A percentile compares a stretch with the other conserved stretches of the same genome.
Conservation (phyloP, 108 stramenopile species). For the Pseudonitzschia multiseries region DNA sequence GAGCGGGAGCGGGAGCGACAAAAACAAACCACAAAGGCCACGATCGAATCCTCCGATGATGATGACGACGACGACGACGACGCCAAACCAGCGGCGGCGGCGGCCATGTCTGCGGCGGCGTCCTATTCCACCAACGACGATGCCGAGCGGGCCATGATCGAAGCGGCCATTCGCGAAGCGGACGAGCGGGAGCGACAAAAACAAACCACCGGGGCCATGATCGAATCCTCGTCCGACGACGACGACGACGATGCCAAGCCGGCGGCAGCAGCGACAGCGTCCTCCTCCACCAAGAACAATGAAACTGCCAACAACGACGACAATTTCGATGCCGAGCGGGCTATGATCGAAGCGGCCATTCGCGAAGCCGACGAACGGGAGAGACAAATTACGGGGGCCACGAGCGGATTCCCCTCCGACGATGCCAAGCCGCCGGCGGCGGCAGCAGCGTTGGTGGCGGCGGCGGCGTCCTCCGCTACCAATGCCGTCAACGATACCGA, state of each 20-base stretch:
- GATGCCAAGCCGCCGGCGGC: too few species aligned
- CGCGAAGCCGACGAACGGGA: slow-evolving; percentile 30
- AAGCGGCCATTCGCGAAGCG: slow-evolving; percentile 47
- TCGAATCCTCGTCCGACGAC: too few species aligned
- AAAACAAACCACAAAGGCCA: neutral
- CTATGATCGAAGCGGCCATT: slow-evolving; percentile 18
- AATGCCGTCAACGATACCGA: too few species aligned
- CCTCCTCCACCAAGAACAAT: too few species aligned
- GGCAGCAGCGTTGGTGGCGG: too few species aligned
- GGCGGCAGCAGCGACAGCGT: too few species aligned
- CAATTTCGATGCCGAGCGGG: too few species aligned
- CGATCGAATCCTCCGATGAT: too few species aligned
- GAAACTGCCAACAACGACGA: slow-evolving; percentile 10
- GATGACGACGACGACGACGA: too few species aligned
- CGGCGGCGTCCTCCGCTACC: too few species aligned
- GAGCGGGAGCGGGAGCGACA: slow-evolving; percentile 30
- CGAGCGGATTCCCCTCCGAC: too few species aligned
- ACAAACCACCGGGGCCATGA: slow-evolving; percentile 43
- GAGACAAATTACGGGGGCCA: slow-evolving; percentile 21
- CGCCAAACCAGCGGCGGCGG: neutral
- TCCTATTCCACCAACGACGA: neutral
- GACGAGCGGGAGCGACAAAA: slow-evolving; percentile 37
- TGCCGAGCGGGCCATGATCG: slow-evolving; percentile 11
- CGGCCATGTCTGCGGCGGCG: neutral
- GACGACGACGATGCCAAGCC: neutral